Evolutionary conservation across 164 flowering plant genomes (phyloP), one percentile per base, ranked within the genome.

Genomic region (Buxus sempervirens): DNA sequence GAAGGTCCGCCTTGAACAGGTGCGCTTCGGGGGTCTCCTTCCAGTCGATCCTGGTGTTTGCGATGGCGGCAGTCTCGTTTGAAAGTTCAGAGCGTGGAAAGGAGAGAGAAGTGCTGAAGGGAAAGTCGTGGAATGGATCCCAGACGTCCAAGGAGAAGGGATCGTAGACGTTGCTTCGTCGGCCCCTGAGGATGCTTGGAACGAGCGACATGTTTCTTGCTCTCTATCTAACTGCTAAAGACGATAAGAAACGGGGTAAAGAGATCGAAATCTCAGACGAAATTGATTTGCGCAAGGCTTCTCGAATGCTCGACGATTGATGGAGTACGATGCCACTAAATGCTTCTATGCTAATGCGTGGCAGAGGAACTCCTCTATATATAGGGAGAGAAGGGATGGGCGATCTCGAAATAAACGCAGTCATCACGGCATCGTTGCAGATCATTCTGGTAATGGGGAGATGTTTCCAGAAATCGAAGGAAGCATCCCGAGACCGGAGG

Each of bases 11-110:
- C 41, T 73, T 82, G 80, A 79, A 79, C 19, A 82, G 63, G 48
- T 82, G 85, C 1, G 79, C 79, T 48, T 75, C 74, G 5, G 76
- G 76, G 25, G 82, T 82, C 54, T 82, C 82, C 64, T 75, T 79
- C 84, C 82, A 82, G 20, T 82, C 84, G 9, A 80, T 63, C 7
- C 61, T 58, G 0, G 78, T 53, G 58, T 64, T 61, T 4, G 67
- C 78, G 13, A 78, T 58, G 13, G 70, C 60, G 12, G 81, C 21
- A 0, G 68, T 58, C 41, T 78, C 82, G 48, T 68, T 54, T 0
- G 70, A 62, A n/a, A 54, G 5, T 10, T 57, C 28, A 19, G 51
- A 36, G 51, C 60, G 56, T 13, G 62, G 10, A 23, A 12, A 20
- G 5, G 68, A 20, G 22, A 24, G n/a, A 51, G 66, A 15, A 21